Evolutionary conservation across 805 yeast species (phyloP).

Genomic region (Candida vartiovaarae): DNA sequence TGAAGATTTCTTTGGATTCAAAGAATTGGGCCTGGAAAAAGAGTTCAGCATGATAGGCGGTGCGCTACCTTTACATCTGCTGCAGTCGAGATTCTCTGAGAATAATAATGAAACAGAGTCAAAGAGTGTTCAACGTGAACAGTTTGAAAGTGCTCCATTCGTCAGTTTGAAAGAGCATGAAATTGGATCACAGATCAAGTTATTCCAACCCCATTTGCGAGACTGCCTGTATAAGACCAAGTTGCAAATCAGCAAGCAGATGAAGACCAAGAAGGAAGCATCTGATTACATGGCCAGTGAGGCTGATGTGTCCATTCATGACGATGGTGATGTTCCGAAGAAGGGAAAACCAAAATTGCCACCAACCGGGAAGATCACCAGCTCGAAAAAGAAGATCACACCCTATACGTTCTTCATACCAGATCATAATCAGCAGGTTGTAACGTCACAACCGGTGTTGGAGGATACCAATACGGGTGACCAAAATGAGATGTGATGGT

Average conservation of each 20-base stretch:
- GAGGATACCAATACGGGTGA: background rate
- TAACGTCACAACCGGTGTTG: too few species aligned
- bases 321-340: conserved; percentile 80
- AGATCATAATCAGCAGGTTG: conserved; percentile 15
- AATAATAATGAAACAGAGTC: conserved; percentile 38
- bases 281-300: conserved; percentile 24
- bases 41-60: conserved; percentile 82
- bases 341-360: conserved; percentile 76
- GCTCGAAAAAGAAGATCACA: conserved; percentile 56
- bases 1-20: conserved; percentile 97
- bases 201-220: conserved; percentile 49
- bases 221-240: conserved; percentile 37
- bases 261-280: conserved; percentile 20
- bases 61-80: conserved; percentile 81
- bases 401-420: conserved; percentile 48
- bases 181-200: conserved; percentile 47
- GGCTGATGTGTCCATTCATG: conserved; percentile 49
- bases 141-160: conserved; percentile 50
- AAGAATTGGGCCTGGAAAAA: conserved; percentile 85
- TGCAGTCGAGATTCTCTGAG: conserved; percentile 68
- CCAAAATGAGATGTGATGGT: background rate
- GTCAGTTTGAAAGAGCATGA: conserved; percentile 45
- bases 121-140: conserved; percentile 53
- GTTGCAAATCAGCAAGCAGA: conserved; percentile 32
- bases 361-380: conserved; percentile 79